A percentile compares a stretch with the other conserved stretches of the same genome.
Conservation (phyloP, 306 rosid genomes). For the Rubus parviflorus region DNA sequence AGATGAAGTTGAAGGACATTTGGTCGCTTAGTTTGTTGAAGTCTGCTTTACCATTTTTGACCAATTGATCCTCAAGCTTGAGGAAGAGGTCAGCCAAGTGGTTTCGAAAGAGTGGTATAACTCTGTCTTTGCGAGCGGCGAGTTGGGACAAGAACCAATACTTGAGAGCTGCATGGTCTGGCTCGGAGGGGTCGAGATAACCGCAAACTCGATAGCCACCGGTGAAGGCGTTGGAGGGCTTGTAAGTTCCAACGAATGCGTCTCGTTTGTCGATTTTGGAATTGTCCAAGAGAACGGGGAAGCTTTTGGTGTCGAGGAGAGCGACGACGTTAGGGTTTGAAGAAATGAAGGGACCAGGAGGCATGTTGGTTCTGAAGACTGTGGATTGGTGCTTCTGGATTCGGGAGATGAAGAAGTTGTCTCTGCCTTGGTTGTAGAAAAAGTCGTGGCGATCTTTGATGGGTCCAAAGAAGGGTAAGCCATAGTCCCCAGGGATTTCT, state of each 20-base stretch:
- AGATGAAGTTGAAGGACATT: constrained; percentile 47
- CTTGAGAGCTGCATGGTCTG: constrained; percentile 47
- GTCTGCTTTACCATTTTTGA: neutral
- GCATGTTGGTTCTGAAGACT: constrained; percentile 65
- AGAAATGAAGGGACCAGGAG: constrained; percentile 62
- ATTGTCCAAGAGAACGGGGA: constrained; percentile 61
- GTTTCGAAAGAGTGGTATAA: constrained; percentile 47
- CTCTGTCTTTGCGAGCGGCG: constrained; percentile 19
- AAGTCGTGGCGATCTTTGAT: constrained; percentile 48
- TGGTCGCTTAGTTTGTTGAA: constrained; percentile 29
- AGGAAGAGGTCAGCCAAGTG: constrained; percentile 37
- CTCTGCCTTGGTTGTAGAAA: constrained; percentile 63
- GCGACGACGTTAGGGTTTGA: constrained; percentile 46
- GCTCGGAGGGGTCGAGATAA: constrained; percentile 57
- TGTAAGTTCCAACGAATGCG: constrained; percentile 70
- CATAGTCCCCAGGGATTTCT: constrained; percentile 59
- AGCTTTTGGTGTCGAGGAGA: constrained; percentile 54
- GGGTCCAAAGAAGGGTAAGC: constrained; percentile 53
- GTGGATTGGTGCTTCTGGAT: constrained; percentile 46
- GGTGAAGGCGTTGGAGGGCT: constrained; percentile 60
- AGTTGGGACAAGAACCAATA: constrained; percentile 36
- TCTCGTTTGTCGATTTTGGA: constrained; percentile 50
- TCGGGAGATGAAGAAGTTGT: constrained; percentile 48
- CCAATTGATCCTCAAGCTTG: constrained; percentile 27
- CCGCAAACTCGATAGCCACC: constrained; percentile 65